Evolutionary conservation across 176 grass and related monocot genomes (phyloP).

Genomic region (Juncus effusus): DNA sequence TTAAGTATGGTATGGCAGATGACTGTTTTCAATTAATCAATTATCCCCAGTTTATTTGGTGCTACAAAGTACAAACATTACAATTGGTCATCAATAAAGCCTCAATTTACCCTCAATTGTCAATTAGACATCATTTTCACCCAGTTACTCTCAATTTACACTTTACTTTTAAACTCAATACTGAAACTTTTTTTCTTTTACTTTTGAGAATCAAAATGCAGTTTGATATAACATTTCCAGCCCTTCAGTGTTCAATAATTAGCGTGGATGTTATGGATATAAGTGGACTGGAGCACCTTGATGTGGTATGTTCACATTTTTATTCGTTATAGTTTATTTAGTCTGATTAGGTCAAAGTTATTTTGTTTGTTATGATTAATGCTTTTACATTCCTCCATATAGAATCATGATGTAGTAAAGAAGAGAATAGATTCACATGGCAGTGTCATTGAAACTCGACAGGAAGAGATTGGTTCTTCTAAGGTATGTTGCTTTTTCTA

Average conservation of each 20-base stretch:
- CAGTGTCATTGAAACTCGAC: constrained; percentile 73
- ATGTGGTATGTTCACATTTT: constrained; percentile 58
- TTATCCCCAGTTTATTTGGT: too few relatives aligned
- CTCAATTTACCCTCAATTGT: too few relatives aligned
- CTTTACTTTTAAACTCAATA: too few relatives aligned
- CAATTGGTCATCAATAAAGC: not conserved
- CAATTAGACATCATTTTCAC: too few relatives aligned
- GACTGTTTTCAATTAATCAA: too few relatives aligned
- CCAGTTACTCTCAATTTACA: too few relatives aligned
- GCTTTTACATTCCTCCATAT: constrained; percentile 31
- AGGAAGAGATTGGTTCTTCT: constrained; percentile 82
- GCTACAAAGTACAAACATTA: not conserved
- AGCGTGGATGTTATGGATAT: constrained; percentile 96
- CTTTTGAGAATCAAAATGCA: constrained; percentile 45
- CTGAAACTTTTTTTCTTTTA: not conserved
- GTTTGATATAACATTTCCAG: constrained; percentile 95
- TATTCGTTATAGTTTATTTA: not conserved
- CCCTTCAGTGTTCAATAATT: constrained; percentile 90
- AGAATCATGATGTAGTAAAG: constrained; percentile 97
- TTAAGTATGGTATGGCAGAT: too few relatives aligned
- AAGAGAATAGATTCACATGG: constrained; percentile 76
- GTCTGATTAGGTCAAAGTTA: not conserved
- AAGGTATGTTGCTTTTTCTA: constrained; percentile 45
- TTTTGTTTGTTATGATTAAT: not conserved
- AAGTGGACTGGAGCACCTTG: constrained; percentile 91